These are phyloP conservation scores for Prunus padus DNA, from an alignment of 306 rosid species.

Conservation along the genomic window DNA sequence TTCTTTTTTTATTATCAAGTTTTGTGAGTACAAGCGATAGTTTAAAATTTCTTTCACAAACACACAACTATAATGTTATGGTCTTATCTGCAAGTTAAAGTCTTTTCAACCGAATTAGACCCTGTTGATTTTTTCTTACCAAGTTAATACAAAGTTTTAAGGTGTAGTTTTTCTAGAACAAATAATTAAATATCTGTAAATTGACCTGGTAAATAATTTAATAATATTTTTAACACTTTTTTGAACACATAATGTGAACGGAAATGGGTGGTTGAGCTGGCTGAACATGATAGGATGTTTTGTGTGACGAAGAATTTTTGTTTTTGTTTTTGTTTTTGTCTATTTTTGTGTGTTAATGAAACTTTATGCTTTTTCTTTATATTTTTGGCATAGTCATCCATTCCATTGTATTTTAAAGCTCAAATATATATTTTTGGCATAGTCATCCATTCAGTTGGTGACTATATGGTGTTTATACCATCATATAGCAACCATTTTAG, in stretches of 20 bases:
- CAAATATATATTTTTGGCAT: too few relatives aligned
- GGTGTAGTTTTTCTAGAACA: too few relatives aligned
- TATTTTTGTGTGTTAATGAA: not conserved
- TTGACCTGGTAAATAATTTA: not conserved
- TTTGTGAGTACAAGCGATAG: not conserved
- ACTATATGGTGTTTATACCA: too few relatives aligned
- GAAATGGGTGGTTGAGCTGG: not conserved
- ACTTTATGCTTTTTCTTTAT: not conserved
- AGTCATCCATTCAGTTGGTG: too few relatives aligned
- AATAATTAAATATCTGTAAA: not conserved
- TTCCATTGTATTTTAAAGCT: too few relatives aligned
- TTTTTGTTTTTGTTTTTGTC: not conserved
- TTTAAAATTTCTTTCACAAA: too few relatives aligned
- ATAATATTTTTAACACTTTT: not conserved
- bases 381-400: not conserved
- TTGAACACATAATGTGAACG: not conserved
- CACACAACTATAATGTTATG: rapidly evolving
- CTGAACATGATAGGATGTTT: not conserved
- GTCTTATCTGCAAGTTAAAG: rapidly evolving
- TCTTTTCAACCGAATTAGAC: too few relatives aligned
- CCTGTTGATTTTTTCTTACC: rapidly evolving
- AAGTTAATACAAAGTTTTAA: not conserved
- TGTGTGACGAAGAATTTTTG: not conserved
- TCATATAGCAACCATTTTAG: too few relatives aligned
- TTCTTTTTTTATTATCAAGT: not conserved